These are phyloP conservation scores for Pyrus bretschneideri DNA, from an alignment of 306 rosid species.

Conservation along the genomic window DNA sequence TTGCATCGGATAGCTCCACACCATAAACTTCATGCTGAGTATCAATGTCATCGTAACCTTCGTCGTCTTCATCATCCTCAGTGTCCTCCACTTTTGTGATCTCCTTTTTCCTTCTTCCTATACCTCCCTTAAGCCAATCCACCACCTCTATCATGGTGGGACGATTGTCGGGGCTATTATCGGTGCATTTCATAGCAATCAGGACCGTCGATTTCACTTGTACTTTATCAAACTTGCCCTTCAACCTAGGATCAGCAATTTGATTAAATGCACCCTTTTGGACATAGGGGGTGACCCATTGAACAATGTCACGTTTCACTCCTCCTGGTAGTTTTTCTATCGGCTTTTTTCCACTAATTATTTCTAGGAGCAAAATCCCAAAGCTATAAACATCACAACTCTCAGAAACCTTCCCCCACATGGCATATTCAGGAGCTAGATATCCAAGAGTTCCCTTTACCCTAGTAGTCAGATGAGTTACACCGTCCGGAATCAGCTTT, in stretches of 20 bases:
- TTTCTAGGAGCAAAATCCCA: constrained; percentile 73
- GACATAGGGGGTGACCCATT: constrained; percentile 60
- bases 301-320: constrained; percentile 72
- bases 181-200: constrained; percentile 51
- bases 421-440: constrained; percentile 90
- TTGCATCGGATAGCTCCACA: constrained; percentile 18
- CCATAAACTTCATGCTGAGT: constrained; percentile 24
- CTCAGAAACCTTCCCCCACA: constrained; percentile 91
- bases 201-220: constrained; percentile 35
- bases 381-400: constrained; percentile 85
- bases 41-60: constrained; percentile 27
- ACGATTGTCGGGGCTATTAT: constrained; percentile 36
- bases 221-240: constrained; percentile 37
- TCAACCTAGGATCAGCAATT: constrained; percentile 53
- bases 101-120: constrained; percentile 13
- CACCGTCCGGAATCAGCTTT: constrained; percentile 78
- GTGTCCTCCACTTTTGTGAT: constrained; percentile 7
- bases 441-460: constrained; percentile 92
- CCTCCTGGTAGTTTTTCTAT: constrained; percentile 80
- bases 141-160: constrained; percentile 59
- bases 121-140: constrained; percentile 41
- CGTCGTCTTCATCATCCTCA: constrained; percentile 8
- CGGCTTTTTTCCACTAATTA: constrained; percentile 64
- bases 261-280: constrained; percentile 43
- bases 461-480: constrained; percentile 71